Base-by-base conservation (phyloP, 2,329 filamentous ascomycete genomes). In the Colletotrichum salicis region DNA sequence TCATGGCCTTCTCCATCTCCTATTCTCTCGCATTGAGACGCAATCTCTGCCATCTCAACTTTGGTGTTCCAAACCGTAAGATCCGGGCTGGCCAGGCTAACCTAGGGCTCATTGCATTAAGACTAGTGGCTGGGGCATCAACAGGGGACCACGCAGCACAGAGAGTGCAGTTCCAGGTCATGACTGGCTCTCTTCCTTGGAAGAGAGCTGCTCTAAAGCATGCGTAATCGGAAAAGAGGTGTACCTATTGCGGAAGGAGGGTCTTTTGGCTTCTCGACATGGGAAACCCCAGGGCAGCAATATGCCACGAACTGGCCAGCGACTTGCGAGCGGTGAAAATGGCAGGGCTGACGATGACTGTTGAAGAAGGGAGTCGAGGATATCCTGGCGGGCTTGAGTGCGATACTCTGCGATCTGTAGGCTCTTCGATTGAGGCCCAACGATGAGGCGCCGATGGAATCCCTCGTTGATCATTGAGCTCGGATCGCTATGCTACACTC, bases 31-130 rank as follows among this genome's bases (percentile, higher is more conserved):
- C 69, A 64, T 69, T 70, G 55, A 71, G 65, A 70, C 29, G 70
- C 48, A 71, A 71, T 71, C 35, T 71, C 70, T 71, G 70, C 65
- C 70, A 71, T 71, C 70, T 70, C 70, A 71, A 70, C 65, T 64
- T 27, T 64, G 45, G 59, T 64, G 45, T 45, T 60, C 35, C 59
- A 69, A 69, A 27, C 55, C 59, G 48, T 55, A n/a, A 55, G 35
- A 48, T 51, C 55, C 59, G 62, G n/a, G 7, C n/a, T 70, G 31
- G 55, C 67, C 22, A 57, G 45, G 65, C n/a, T 48, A 45, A 24
- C 68, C 65, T 29, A 29, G 63, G 6, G 54, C 13, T 10, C 19
- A 54, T 55, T 48, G 65, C 69, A 69, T 60, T 60, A 55, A 69
- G 48, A 60, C 24, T 56, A 37, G 31, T 31, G 29, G 64, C 69